A percentile compares a stretch with the other conserved stretches of the same genome.
Evolutionary conservation across 192 early-diverging fungal species (phyloP).

Genomic region (Chytriomyces confervae): DNA sequence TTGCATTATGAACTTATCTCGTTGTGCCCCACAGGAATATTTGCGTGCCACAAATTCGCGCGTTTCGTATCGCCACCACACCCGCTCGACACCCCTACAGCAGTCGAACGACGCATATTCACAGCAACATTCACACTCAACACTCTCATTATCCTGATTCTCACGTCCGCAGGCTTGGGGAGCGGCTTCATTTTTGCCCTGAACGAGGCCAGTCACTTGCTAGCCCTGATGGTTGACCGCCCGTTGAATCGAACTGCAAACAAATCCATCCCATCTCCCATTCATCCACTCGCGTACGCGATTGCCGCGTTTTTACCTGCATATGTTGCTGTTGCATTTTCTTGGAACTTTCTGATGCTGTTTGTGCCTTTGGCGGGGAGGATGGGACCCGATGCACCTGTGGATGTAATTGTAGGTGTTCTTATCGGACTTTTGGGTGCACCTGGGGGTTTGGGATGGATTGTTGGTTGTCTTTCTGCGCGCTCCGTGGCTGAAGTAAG

Average conservation of each 20-base stretch:
- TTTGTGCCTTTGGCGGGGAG: slow-evolving; percentile 76
- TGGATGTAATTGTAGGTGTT: slow-evolving; percentile 66
- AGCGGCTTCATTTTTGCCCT: slow-evolving; percentile 34
- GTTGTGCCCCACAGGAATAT: slow-evolving; percentile 19
- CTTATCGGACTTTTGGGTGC: slow-evolving; percentile 60
- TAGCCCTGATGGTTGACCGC: slow-evolving; percentile 39
- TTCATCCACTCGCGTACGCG: slow-evolving; percentile 39
- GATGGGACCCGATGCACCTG: slow-evolving; percentile 68
- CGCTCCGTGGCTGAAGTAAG: slow-evolving; percentile 43
- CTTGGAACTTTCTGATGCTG: slow-evolving; percentile 53
- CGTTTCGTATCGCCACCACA: slow-evolving; percentile 8
- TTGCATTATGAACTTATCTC: too few species aligned
- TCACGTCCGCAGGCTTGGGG: slow-evolving; percentile 34
- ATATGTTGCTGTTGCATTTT: slow-evolving; percentile 11
- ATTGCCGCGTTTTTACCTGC: slow-evolving; percentile 33
- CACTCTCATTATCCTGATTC: not conserved
- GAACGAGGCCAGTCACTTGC: slow-evolving; percentile 1
- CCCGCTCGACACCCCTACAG: slow-evolving; percentile 13
- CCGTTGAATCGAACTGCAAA: slow-evolving; percentile 4
- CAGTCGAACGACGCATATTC: slow-evolving; percentile 12
- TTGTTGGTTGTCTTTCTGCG: slow-evolving; percentile 57
- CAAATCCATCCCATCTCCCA: slow-evolving; percentile 7
- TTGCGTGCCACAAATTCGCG: slow-evolving; percentile 9
- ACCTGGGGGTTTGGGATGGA: slow-evolving; percentile 14
- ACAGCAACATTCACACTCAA: not conserved